Evolutionary conservation across 225 moss, liverwort and hornwort species (phyloP).

Genomic region (Pleurozium schreberi): DNA sequence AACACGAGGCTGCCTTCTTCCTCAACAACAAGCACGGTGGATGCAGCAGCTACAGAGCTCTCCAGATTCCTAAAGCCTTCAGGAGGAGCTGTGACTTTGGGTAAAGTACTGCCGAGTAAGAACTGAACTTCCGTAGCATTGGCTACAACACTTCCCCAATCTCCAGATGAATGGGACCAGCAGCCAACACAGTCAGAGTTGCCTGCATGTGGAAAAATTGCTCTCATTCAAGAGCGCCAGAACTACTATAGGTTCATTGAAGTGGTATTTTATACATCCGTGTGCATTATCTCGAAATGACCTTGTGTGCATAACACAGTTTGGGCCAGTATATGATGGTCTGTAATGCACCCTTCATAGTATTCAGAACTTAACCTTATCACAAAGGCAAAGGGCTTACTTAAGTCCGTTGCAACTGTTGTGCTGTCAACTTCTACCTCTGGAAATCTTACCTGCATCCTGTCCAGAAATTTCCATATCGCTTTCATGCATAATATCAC

Average conservation of each 20-base stretch:
- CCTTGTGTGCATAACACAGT: conserved; percentile 5
- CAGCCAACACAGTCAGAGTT: conserved; percentile 19
- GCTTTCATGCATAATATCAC: conserved; percentile 11
- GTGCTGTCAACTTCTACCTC: conserved; percentile 26
- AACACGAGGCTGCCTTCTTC: not conserved
- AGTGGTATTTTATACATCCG: conserved; percentile 9
- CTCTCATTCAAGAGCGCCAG: conserved; percentile 41
- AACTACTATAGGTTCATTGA: conserved; percentile 23
- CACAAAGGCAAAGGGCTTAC: not conserved
- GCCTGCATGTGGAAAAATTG: conserved; percentile 54
- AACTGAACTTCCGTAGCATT: conserved; percentile 16
- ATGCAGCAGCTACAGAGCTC: not conserved
- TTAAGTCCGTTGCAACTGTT: conserved; percentile 13
- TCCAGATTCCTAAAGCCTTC: conserved; percentile 13
- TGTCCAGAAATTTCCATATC: conserved; percentile 35
- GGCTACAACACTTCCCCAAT: conserved; percentile 14
- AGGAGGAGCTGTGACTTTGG: not conserved
- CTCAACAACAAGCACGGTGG: not conserved
- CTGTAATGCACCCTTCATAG: conserved; percentile 18
- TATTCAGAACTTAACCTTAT: conserved; percentile 24
- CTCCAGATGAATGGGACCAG: conserved; percentile 25
- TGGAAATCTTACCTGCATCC: conserved; percentile 45
- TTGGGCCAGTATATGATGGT: not conserved
- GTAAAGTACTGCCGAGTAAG: conserved; percentile 13
- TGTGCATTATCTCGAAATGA: conserved; percentile 6